Conservation (phyloP, 2,329 filamentous ascomycete species). For the Talaromyces sp. region DNA sequence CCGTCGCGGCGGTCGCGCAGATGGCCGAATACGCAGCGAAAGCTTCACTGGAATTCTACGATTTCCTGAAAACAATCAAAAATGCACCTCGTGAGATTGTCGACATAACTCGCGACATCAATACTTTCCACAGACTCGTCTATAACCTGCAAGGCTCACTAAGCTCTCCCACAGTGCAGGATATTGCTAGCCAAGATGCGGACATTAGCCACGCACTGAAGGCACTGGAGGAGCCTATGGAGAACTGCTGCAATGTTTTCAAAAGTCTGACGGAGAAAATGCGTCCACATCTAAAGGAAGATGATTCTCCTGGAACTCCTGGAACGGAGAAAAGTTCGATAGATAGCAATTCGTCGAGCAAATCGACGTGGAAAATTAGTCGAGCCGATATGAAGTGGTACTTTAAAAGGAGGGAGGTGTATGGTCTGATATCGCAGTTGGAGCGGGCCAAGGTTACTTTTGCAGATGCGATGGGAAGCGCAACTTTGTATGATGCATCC, state of each 20-base stretch:
- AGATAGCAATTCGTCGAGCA: not conserved
- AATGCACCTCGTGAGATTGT: not conserved
- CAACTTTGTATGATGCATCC: not conserved
- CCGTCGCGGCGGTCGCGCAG: not conserved
- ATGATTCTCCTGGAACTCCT: not conserved
- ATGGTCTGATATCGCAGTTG: not conserved
- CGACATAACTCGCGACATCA: not conserved
- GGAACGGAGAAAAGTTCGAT: not conserved
- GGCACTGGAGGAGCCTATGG: not conserved
- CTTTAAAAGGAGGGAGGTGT: not conserved
- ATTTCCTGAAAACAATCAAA: not conserved
- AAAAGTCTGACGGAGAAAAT: not conserved
- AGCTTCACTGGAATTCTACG: not conserved
- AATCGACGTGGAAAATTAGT: not conserved
- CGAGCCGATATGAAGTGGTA: not conserved
- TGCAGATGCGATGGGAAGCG: not conserved
- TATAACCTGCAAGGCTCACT: not conserved
- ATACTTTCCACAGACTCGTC: not conserved
- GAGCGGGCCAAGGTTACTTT: not conserved
- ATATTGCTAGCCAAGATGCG: not conserved
- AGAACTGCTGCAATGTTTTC: not conserved
- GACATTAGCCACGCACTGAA: not conserved
- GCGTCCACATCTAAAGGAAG: not conserved
- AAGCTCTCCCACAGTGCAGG: not conserved
- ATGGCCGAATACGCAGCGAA: not conserved